A percentile compares a stretch with the other conserved stretches of the same genome.
Conservation (phyloP, 1,284 basidiomycete genomes). For the Sporisorium sorghi region DNA sequence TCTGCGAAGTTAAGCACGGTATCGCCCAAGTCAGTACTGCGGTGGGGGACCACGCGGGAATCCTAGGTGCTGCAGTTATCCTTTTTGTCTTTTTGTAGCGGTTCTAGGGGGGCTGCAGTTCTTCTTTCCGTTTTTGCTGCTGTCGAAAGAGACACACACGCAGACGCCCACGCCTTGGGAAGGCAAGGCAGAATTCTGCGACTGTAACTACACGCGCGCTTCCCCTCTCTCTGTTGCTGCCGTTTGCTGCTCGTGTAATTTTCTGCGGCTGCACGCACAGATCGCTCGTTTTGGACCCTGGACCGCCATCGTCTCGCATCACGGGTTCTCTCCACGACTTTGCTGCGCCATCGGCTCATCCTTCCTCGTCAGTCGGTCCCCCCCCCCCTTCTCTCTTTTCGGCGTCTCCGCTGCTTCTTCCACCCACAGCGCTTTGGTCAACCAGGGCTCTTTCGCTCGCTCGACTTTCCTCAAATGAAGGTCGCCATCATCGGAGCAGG, state of each 20-base stretch:
- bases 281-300: conserved; percentile 5
- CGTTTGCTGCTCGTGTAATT: too few species aligned
- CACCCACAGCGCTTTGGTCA: background rate
- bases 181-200: too few species aligned
- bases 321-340: background rate
- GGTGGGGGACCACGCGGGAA: conserved; percentile 85
- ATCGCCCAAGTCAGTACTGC: conserved; percentile 77
- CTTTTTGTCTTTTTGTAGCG: too few species aligned
- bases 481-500: conserved; percentile 70
- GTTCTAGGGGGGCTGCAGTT: too few species aligned
- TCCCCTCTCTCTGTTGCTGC: too few species aligned
- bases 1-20: too few species aligned
- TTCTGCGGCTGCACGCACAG: conserved; percentile 3
- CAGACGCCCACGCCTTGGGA: too few species aligned
- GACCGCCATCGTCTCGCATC: background rate
- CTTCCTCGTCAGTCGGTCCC: background rate
- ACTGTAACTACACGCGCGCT: too few species aligned
- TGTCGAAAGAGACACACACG: too few species aligned
- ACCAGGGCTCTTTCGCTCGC: too few species aligned
- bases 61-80: conserved; percentile 83
- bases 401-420: background rate
- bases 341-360: background rate
- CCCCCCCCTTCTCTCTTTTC: background rate
- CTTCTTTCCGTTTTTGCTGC: conserved; percentile 55
- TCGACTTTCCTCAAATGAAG: conserved; percentile 32